These are phyloP conservation scores for Trichoderma atroviride DNA, from an alignment of 2,329 filamentous ascomycete genomes.

Conservation along the genomic window DNA sequence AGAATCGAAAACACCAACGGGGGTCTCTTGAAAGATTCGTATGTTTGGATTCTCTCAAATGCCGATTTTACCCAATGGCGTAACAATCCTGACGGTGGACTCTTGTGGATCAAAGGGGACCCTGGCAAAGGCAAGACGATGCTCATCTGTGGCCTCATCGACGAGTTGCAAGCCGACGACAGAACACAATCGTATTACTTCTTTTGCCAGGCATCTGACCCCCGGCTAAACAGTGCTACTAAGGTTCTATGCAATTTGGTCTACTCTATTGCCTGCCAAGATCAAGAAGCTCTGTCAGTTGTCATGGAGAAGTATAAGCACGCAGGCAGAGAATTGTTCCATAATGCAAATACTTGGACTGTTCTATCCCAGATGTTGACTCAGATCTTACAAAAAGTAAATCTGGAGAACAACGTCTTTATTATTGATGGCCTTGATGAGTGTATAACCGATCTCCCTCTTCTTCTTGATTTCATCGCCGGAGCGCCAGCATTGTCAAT, in stretches of 20 bases:
- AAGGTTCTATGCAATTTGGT: slow-evolving; percentile 41
- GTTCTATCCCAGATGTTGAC: slow-evolving; percentile 43
- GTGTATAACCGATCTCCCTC: slow-evolving; percentile 33
- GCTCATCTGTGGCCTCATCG: slow-evolving; percentile 45
- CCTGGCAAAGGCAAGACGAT: slow-evolving; percentile 51
- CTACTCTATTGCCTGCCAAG: slow-evolving; percentile 41
- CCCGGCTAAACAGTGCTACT: slow-evolving; percentile 41
- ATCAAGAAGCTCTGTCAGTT: slow-evolving; percentile 39
- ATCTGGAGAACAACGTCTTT: slow-evolving; percentile 30
- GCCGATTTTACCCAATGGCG: neutral
- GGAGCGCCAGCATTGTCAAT: neutral
- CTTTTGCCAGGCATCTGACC: slow-evolving; percentile 31
- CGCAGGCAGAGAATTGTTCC: slow-evolving; percentile 42
- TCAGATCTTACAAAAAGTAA: slow-evolving; percentile 43
- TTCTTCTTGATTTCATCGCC: slow-evolving; percentile 43
- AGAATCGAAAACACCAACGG: neutral
- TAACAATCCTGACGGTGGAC: slow-evolving; percentile 31
- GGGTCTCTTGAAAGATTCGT: neutral
- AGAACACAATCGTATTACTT: neutral
- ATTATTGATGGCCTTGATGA: slow-evolving; percentile 54
- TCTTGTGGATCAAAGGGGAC: slow-evolving; percentile 44
- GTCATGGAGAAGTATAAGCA: slow-evolving; percentile 40
- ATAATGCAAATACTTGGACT: slow-evolving; percentile 44
- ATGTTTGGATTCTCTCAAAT: neutral
- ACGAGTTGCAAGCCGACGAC: neutral